A percentile compares a stretch with the other conserved stretches of the same genome.
Conservation (phyloP, 2,329 filamentous ascomycete species). For the Alternaria burnsii region DNA sequence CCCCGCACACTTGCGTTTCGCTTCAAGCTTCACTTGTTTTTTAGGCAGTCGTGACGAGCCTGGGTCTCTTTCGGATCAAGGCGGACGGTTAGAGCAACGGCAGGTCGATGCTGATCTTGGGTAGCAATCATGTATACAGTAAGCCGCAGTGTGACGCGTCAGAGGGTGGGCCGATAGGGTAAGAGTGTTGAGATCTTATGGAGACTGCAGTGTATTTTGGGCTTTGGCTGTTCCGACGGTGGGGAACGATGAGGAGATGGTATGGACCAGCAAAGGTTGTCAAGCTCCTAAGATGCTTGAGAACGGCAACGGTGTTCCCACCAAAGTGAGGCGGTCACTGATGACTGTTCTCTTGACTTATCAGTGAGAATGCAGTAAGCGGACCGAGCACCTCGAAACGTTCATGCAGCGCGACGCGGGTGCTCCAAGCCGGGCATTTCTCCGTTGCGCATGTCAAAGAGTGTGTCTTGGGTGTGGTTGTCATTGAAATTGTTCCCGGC, state of each 20-base stretch:
- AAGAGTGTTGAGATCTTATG: slow-evolving; percentile 2
- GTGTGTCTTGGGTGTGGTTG: not conserved
- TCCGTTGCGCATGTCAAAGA: slow-evolving; percentile 1
- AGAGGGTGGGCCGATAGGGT: slow-evolving; percentile 12
- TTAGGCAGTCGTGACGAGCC: slow-evolving; percentile 5
- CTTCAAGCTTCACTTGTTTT: slow-evolving; percentile 13
- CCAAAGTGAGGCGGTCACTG: slow-evolving; percentile 9
- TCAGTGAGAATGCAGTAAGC: slow-evolving; percentile 10
- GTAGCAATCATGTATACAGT: not conserved
- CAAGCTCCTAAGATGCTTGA: not conserved
- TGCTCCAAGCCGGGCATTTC: slow-evolving; percentile 1
- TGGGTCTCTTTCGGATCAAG: slow-evolving; percentile 8
- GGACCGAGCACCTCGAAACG: slow-evolving; percentile 12
- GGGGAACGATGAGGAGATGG: slow-evolving; percentile 3
- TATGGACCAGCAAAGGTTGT: slow-evolving; percentile 3
- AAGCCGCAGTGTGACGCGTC: slow-evolving; percentile 13
- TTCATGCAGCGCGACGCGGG: slow-evolving; percentile 5
- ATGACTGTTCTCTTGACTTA: slow-evolving; percentile 3
- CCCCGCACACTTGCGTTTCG: slow-evolving; percentile 18
- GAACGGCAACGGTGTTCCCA: not conserved
- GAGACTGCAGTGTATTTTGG: slow-evolving; percentile 6
- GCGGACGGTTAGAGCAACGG: slow-evolving; percentile 7
- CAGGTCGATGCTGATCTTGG: slow-evolving; percentile 12
- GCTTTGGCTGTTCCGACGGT: not conserved
- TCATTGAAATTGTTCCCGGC: slow-evolving; percentile 2